Base-by-base conservation (phyloP, 2,329 filamentous ascomycete species). In the Exophiala phaeomuriformis region DNA sequence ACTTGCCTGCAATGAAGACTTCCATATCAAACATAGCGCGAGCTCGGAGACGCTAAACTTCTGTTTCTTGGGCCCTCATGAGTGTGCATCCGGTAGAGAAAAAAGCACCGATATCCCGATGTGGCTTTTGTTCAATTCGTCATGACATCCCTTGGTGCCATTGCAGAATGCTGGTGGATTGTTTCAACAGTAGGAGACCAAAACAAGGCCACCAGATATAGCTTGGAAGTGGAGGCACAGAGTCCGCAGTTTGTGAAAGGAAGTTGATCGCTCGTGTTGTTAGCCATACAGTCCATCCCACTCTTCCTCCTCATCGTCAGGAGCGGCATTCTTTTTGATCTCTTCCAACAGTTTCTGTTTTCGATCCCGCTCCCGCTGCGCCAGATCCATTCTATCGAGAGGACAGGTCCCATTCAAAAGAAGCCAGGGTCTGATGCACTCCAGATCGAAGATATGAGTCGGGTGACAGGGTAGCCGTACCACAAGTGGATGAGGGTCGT, bases 391-490 rank as follows among this genome's bases (percentile, higher is more conserved):
- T 47, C 82, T 73, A 64, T 84, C 81, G 45, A 84, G 70, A 12
- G 81, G 81, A 68, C 81, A 85, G 19, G 81, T 84, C 5, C 79
- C 78, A 58, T 82, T 79, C 51, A 84, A 70, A 59, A 82, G 77
- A 58, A 85, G 67, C 82, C 82, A 85, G 0, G 82, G 81, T 53
- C 75, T 69, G 56, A 85, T 80, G 66, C 82, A 85, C 62, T 84
- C 81, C 29, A 84, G 66, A 67, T 85, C 82, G 66, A 84, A 84
- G 19, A 80, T 63, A 65, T 85, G 82, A 36, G 76, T 76, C 10
- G 76, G 71, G 64, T 84, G 79, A 60, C 82, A 85, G 6, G 81
- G 79, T 32, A 85, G 66, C 30, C 75, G 73, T 43, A 85, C 81
- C 35, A 84, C 78, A 12, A 85, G 75, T n/a, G 82, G 81, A 61